Base-by-base conservation (phyloP, 768 basidiomycete species). In the Suillus discolor region DNA sequence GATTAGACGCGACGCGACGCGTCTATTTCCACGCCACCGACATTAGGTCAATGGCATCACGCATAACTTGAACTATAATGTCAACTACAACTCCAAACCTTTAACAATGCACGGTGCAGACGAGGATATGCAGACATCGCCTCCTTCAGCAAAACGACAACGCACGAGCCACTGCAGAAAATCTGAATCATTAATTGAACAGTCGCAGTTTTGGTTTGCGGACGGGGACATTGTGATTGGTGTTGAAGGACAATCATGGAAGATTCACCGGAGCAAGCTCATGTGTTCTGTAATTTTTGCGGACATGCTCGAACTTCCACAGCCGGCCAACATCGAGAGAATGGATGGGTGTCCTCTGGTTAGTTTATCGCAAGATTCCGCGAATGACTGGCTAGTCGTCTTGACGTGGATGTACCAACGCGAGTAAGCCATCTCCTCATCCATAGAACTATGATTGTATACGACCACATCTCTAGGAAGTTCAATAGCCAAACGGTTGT, bases 161-260 rank as follows among this genome's bases (percentile, higher is more conserved):
- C 61, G 65, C 11, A 65, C 57, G 61, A 65, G 47, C 39, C 39
- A 63, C 38, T 16, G 31, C 49, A 23, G 34, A 28, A 28, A 0
- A 28, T 42, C 54, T 18, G 42, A 42, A 11, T 42, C 54, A 2
- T 65, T 28, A 25, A 9, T 42, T 3, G 28, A 41, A 16, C 55
- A 53, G 28, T 20, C 54, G 15, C 38, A 25, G 31, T 73, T 69
- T 57, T 79, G 77, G 76, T 79, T 77, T 66, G 45, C 66, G 25
- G 78, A 79, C 62, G 79, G 81, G 12, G 77, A 81, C 62, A 71
- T 79, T 57, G 71, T 79, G 20, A 70, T 81, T 9, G 68, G 68
- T 1, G 44, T 72, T 12, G 71, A 74, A 60, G 25, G 65, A n/a
- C 67, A 66, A 25, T 62, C 66, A 15, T 68, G 77, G 67, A 77